Conservation (phyloP, 2,329 filamentous ascomycete species). For the Purpureocillium lavendulum region DNA sequence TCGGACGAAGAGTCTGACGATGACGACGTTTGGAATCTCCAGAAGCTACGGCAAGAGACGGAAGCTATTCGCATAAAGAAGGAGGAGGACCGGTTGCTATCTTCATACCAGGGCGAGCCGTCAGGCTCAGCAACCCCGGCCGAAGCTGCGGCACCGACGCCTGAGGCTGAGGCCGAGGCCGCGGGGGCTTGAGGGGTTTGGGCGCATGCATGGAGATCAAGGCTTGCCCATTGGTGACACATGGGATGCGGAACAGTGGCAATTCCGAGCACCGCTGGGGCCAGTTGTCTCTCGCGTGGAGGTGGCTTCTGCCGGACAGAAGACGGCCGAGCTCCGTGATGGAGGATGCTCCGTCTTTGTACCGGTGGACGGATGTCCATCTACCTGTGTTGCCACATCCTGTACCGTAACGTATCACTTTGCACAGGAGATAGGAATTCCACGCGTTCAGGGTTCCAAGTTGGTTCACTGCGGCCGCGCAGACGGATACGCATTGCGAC, state of each 20-base stretch:
- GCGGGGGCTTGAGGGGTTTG: slow-evolving; percentile 8
- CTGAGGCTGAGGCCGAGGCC: slow-evolving; percentile 5
- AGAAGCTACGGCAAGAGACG: slow-evolving; percentile 77
- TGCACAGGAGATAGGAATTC: too few species aligned
- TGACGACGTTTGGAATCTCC: slow-evolving; percentile 69
- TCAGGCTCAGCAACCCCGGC: neutral
- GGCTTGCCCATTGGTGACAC: neutral
- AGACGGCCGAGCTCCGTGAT: neutral
- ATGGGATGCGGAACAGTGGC: slow-evolving; percentile 9
- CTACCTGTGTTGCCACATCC: too few species aligned
- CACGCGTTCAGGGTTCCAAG: too few species aligned
- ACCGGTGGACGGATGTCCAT: too few species aligned
- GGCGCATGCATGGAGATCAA: neutral
- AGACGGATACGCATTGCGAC: too few species aligned
- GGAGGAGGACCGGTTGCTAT: slow-evolving; percentile 61
- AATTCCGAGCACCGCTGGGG: slow-evolving; percentile 17
- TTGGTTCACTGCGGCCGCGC: too few species aligned
- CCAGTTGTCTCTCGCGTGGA: slow-evolving; percentile 1
- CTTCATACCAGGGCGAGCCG: slow-evolving; percentile 17
- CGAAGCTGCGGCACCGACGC: neutral
- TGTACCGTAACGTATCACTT: too few species aligned
- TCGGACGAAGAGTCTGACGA: slow-evolving; percentile 52
- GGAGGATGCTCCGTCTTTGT: neutral
- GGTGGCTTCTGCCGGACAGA: slow-evolving; percentile 7
- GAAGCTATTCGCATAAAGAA: slow-evolving; percentile 64